Evolutionary conservation across 1,284 basidiomycete species (phyloP).

Genomic region (Puccinia coronata): DNA sequence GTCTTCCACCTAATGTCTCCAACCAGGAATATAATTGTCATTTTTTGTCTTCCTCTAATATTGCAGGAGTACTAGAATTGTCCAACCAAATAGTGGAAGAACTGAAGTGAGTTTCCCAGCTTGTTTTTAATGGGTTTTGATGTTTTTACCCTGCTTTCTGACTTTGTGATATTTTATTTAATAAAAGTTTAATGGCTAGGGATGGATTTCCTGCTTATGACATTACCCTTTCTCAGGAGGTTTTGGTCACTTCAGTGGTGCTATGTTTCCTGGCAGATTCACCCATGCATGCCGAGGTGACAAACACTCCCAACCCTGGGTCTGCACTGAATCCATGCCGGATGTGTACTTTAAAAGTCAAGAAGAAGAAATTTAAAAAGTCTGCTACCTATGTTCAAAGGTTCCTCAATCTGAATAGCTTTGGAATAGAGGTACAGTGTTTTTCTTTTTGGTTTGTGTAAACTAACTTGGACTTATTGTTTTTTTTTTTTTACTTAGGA

Average conservation of each 20-base stretch:
- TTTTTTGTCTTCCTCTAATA: slow-evolving; percentile 7
- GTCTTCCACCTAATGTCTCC: neutral
- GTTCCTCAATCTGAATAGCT: neutral
- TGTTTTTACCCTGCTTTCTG: neutral
- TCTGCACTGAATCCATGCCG: neutral
- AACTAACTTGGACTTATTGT: neutral
- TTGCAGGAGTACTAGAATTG: neutral
- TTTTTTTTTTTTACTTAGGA: neutral
- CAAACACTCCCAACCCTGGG: neutral
- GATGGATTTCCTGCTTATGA: neutral
- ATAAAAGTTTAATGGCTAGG: neutral
- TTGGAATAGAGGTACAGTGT: neutral
- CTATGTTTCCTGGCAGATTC: neutral
- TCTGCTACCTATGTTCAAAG: neutral
- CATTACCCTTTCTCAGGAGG: neutral
- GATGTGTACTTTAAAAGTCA: neutral
- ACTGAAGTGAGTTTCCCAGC: slow-evolving; percentile 53
- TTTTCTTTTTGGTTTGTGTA: neutral
- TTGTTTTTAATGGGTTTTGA: neutral
- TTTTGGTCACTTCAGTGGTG: neutral
- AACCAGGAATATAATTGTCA: slow-evolving; percentile 16
- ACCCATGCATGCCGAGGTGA: neutral
- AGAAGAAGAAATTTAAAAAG: neutral
- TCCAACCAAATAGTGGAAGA: slow-evolving; percentile 56
- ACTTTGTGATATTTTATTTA: neutral